Evolutionary conservation across 257 asterid genomes (phyloP).

Genomic region (Dorcoceras hygrometricum): DNA sequence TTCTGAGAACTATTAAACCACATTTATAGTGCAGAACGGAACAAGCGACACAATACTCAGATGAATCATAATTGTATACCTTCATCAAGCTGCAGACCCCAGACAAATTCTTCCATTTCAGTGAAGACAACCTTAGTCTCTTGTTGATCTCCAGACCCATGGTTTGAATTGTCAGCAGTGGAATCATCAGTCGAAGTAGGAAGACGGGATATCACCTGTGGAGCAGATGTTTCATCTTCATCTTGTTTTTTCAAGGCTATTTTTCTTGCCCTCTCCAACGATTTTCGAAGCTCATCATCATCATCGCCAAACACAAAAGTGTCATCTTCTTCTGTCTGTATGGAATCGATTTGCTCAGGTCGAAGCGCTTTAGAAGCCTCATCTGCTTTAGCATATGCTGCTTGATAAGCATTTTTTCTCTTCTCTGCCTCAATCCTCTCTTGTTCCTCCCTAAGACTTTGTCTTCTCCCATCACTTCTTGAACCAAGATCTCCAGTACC

Average conservation of each 20-base stretch:
- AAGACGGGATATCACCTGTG: conserved; percentile 47
- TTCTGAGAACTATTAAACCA: not conserved
- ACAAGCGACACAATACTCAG: not conserved
- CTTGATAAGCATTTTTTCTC: conserved; percentile 69
- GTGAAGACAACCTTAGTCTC: conserved; percentile 87
- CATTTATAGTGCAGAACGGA: not conserved
- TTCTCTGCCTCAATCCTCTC: conserved; percentile 73
- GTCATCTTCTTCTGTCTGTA: conserved; percentile 59
- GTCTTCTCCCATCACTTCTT: conserved; percentile 63
- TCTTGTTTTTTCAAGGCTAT: conserved; percentile 65
- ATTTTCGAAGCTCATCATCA: conserved; percentile 83
- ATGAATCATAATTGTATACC: conserved; percentile 35
- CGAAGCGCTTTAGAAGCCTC: conserved; percentile 94
- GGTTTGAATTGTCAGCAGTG: conserved; percentile 36
- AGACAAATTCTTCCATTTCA: conserved; percentile 97
- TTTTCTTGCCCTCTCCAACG: conserved; percentile 87
- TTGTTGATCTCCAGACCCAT: conserved; percentile 51
- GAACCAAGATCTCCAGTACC: conserved; percentile 90
- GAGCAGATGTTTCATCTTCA: conserved; percentile 46
- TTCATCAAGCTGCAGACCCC: conserved; percentile 95
- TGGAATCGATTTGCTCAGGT: conserved; percentile 33
- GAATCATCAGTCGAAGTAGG: conserved; percentile 44
- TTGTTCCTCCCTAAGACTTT: conserved; percentile 68
- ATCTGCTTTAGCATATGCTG: conserved; percentile 81
- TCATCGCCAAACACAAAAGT: conserved; percentile 71